Base-by-base conservation (phyloP, 345 rosid genomes). In the Eucalyptus tenuipes region DNA sequence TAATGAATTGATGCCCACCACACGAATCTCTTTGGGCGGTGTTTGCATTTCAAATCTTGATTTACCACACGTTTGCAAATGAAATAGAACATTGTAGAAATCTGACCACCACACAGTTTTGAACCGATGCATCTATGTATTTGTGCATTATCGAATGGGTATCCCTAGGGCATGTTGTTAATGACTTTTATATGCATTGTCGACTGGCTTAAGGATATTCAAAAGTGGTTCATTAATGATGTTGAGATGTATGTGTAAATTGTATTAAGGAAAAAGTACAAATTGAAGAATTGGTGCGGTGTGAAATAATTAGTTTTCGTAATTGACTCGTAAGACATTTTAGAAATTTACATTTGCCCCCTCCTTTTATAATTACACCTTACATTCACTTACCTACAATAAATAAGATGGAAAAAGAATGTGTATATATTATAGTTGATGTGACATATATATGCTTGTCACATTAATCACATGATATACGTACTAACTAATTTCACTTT, bases 231-330 rank as follows among this genome's bases (percentile, higher is more conserved):
- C 10, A 3, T 64, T 14, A 61, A 61, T 13, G 31, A 6, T 27
- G 33, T 61, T 64, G 7, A 64, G 18, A 14, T 7, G 4, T 10
- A n/a, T 4, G 1, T 14, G 9, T n/a, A 4, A 64, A 7, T 64
- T 14, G 37, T n/a, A 18, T n/a, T 13, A 31, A 4, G 10, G 1
- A 7, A 64, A 61, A 25, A 64, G 8, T 64, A 7, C 10, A 3
- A 8, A 64, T 64, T 4, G 7, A 61, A 61, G 8, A n/a, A 64
- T n/a, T 29, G 17, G 0, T 64, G 9, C 14, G 10, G 4, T 64
- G 16, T 3, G 4, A 5, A 13, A 64, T 1, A 64, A 0, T 29
- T 64, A 6, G n/a, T 64, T 29, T n/a, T 27, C 7, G 0, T 64
- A 6, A 64, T 64, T n/a, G 5, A 2, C 18, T n/a, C 5, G 13